Evolutionary conservation across 495 filamentous ascomycete species (phyloP), one percentile per base, ranked within the genome.

Genomic region (Talaromyces nanjingensis): DNA sequence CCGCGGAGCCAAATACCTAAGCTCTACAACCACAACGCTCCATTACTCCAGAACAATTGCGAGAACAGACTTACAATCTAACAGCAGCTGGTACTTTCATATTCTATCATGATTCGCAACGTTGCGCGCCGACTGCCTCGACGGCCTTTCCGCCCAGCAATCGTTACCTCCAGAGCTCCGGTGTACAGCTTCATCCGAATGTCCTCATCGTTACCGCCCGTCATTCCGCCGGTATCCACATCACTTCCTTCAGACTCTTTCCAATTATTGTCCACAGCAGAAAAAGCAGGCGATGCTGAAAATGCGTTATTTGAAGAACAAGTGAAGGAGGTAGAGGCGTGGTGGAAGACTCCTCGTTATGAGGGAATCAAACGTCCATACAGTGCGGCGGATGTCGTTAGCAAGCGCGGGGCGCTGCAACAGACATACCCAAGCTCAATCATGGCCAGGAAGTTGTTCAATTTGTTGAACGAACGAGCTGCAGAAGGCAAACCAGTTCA

Each of bases 371-470:
- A 88, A 79, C 84, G 94, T 24, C 91, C 94, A 31, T 98, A 97
- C 74, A 88, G 87, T 2, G 90, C 94, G 6, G 89, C 84, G 65
- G 93, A 96, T 77, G 88, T 98, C 33, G 94, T 96, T 60, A 91
- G 86, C 77, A 97, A 97, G 79, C 84, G 94, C 63, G 94, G 94
- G 3, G 87, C 90, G 8, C 79, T 97, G 65, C 83, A 89, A 70
- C 93, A 97, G 71, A 82, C 81, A 62, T 98, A 97, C 66, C 91
- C 96, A 0, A 94, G 90, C 73, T 96, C 90, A 2, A 73, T 92
- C 58, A 96, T 96, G 91, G 94, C 96, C 6, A 84, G 90, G 71
- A 97, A 98, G 74, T 83, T 98, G 9, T 98, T 96, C 77, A 87
- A 93, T 71, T 75, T 98, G 64, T 78, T 98, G 60, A 87, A 88